Conservation (phyloP, 2,329 filamentous ascomycete genomes). For the Colletotrichum sp. region DNA sequence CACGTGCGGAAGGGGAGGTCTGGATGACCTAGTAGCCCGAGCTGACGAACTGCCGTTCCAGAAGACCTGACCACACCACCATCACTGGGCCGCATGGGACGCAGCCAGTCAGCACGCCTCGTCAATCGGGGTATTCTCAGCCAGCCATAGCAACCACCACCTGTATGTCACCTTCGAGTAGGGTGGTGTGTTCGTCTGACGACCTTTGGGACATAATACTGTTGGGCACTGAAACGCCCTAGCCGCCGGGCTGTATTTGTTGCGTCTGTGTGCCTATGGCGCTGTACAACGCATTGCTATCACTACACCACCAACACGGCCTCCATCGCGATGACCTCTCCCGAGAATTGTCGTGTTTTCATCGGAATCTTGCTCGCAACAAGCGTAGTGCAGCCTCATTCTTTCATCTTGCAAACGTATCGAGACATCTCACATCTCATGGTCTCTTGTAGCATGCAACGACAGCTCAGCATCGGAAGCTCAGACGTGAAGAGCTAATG, state of each 20-base stretch:
- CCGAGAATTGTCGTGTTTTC: neutral
- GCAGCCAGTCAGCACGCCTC: slow-evolving; percentile 20
- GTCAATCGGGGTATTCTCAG: slow-evolving; percentile 15
- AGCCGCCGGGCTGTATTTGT: slow-evolving; percentile 45
- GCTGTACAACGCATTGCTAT: slow-evolving; percentile 52
- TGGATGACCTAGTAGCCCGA: neutral
- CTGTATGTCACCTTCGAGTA: neutral
- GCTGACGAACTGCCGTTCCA: neutral
- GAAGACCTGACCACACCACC: neutral
- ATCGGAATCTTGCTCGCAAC: neutral
- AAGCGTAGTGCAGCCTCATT: neutral
- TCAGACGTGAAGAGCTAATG: neutral
- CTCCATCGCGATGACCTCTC: neutral
- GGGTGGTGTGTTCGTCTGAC: slow-evolving; percentile 37
- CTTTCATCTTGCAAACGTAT: neutral
- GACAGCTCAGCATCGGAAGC: neutral
- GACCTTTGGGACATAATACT: slow-evolving; percentile 35
- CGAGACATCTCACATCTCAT: neutral
- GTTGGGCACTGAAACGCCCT: slow-evolving; percentile 56
- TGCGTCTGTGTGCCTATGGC: slow-evolving; percentile 19
- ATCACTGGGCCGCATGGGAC: slow-evolving; percentile 23
- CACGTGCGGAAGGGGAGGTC: neutral
- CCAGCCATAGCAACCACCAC: slow-evolving; percentile 8
- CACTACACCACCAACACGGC: neutral
- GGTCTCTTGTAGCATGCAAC: neutral